Conservation (phyloP, 2,329 filamentous ascomycete species). For the Monosporascus sp. region DNA sequence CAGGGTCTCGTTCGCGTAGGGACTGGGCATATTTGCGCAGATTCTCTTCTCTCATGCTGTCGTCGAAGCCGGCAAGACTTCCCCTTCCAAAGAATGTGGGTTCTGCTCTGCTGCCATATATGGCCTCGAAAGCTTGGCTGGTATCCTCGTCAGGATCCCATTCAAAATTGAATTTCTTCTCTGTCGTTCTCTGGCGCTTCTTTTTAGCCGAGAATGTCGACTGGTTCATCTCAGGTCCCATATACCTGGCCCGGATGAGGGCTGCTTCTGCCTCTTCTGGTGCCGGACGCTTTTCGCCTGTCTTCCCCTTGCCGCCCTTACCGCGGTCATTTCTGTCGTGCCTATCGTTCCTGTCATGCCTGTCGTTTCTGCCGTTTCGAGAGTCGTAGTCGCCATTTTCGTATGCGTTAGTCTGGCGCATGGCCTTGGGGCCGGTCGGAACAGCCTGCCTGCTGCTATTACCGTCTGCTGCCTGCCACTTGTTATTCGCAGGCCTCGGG, state of each 20-base stretch:
- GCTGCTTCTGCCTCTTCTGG: slow-evolving; percentile 65
- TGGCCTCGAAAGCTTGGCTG: slow-evolving; percentile 72
- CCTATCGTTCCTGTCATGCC: slow-evolving; percentile 30
- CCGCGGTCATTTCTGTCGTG: slow-evolving; percentile 32
- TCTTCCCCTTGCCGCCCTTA: slow-evolving; percentile 33
- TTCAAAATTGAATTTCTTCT: slow-evolving; percentile 98
- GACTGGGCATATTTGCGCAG: slow-evolving; percentile 58
- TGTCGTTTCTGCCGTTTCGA: slow-evolving; percentile 29
- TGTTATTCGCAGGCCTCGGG: neutral
- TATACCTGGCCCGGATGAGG: slow-evolving; percentile 75
- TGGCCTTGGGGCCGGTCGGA: slow-evolving; percentile 69
- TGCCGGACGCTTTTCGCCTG: slow-evolving; percentile 20
- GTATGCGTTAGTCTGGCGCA: slow-evolving; percentile 40
- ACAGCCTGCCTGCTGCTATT: slow-evolving; percentile 24
- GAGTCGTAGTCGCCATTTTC: slow-evolving; percentile 14
- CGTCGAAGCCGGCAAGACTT: slow-evolving; percentile 44
- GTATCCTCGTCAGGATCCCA: slow-evolving; percentile 97
- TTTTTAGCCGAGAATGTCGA: slow-evolving; percentile 89
- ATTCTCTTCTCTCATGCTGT: slow-evolving; percentile 51
- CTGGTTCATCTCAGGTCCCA: slow-evolving; percentile 82
- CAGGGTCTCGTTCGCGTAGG: slow-evolving; percentile 68
- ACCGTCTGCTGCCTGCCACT: neutral
- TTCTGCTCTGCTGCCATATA: slow-evolving; percentile 65
- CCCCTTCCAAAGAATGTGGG: slow-evolving; percentile 53
- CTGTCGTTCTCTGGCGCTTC: slow-evolving; percentile 86